phyloP scores from a whole-genome alignment of 2,329 filamentous ascomycete species.

The Trichoderma brevicompactum region DNA sequence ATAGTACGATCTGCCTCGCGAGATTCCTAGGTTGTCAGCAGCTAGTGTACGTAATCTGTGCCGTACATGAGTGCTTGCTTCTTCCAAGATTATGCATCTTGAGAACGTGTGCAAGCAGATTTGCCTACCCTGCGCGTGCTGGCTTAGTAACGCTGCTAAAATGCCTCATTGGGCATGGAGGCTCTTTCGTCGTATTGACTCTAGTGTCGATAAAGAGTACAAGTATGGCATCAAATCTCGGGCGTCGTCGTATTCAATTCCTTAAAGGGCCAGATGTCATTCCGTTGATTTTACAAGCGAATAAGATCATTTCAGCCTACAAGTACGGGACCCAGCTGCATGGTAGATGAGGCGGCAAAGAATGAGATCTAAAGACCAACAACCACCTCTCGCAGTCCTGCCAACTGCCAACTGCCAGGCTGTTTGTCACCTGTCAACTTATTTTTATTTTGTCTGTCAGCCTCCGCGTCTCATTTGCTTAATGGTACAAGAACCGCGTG shows the following conservation, averaged over 20 bases:
- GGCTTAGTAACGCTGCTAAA: not conserved
- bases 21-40: not conserved
- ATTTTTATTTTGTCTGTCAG: not conserved
- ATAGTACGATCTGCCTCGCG: slow-evolving; percentile 3
- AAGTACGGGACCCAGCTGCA: no score
- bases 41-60: not conserved
- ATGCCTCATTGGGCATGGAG: slow-evolving; percentile 23
- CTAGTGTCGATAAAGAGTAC: not conserved
- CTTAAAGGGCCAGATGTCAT: not conserved
- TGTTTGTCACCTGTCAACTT: no score
- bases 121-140: no score
- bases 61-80: not conserved
- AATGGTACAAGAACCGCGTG: slow-evolving; percentile 11
- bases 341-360: no score
- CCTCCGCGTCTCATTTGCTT: not conserved
- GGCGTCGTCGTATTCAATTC: no score
- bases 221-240: not conserved
- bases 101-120: no score
- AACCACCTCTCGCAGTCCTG: no score
- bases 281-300: no score
- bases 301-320: no score
- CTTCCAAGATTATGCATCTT: no score
- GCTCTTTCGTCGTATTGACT: not conserved
- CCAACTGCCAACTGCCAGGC: no score
- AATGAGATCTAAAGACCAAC: no score